Conservation (phyloP, 2,329 filamentous ascomycete species). For the Boeremia exigua region DNA sequence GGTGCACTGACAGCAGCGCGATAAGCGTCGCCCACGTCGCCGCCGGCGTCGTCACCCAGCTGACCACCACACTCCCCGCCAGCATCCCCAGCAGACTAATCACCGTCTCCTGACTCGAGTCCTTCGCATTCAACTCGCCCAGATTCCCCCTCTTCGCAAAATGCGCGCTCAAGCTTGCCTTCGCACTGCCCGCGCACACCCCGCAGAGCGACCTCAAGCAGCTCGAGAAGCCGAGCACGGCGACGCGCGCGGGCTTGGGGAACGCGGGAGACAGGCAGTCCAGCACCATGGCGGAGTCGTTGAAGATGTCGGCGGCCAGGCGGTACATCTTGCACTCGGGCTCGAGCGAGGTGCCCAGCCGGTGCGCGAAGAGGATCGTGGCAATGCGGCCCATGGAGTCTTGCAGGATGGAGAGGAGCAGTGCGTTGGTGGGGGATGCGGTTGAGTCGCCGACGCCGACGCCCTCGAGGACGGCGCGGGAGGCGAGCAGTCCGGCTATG, state of each 20-base stretch:
- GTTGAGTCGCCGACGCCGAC: constrained; percentile 84
- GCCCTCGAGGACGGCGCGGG: constrained; percentile 68
- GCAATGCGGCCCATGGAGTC: constrained; percentile 81
- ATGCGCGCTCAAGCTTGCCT: constrained; percentile 89
- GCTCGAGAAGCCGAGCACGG: constrained; percentile 65
- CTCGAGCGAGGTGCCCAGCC: constrained; percentile 80
- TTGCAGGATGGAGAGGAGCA: constrained; percentile 83
- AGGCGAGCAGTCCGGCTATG: constrained; percentile 80
- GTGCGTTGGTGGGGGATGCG: constrained; percentile 78
- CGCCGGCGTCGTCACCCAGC: constrained; percentile 70
- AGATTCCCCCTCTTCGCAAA: constrained; percentile 88
- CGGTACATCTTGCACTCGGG: constrained; percentile 91
- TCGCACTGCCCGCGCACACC: constrained; percentile 86
- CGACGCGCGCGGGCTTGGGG: constrained; percentile 63
- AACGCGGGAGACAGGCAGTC: constrained; percentile 81
- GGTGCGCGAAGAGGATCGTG: constrained; percentile 85
- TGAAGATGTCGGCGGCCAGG: constrained; percentile 85
- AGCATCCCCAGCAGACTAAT: constrained; percentile 89
- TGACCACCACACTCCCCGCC: constrained; percentile 80
- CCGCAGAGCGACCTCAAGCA: constrained; percentile 77
- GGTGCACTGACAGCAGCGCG: constrained; percentile 74
- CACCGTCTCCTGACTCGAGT: constrained; percentile 93
- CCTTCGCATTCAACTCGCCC: constrained; percentile 92
- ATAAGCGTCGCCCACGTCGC: constrained; percentile 79
- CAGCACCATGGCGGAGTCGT: constrained; percentile 84